Percentiles rank a stretch among this genome's conserved stretches.
Evolutionary conservation across 768 basidiomycete genomes (phyloP).

Genomic region (Suillus lakei): DNA sequence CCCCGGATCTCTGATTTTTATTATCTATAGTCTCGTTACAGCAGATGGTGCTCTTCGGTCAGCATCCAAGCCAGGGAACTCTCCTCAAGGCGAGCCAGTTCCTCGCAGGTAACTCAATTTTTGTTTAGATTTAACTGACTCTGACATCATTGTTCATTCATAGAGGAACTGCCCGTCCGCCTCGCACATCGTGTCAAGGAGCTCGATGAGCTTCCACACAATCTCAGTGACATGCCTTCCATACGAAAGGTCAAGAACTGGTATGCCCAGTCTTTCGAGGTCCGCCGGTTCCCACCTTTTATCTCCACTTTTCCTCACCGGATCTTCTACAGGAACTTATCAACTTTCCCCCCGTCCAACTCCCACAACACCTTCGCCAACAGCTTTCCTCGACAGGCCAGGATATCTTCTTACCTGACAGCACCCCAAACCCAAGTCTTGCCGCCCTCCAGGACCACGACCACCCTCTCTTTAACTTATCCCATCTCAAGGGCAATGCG

Average conservation of each 20-base stretch:
- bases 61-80: slow-evolving; percentile 94
- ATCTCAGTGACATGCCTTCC: slow-evolving; percentile 87
- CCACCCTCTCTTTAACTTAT: slow-evolving; percentile 18
- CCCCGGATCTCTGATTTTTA: neutral
- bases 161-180: slow-evolving; percentile 94
- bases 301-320: slow-evolving; percentile 12
- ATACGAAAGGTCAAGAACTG: slow-evolving; percentile 96
- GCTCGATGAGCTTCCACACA: slow-evolving; percentile 91
- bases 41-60: slow-evolving; percentile 98
- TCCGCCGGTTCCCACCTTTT: slow-evolving; percentile 44
- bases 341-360: slow-evolving; percentile 76
- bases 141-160: neutral
- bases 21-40: slow-evolving; percentile 80
- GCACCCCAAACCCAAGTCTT: slow-evolving; percentile 80
- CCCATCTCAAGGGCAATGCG: slow-evolving; percentile 34
- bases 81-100: slow-evolving; percentile 92
- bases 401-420: slow-evolving; percentile 64
- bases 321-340: slow-evolving; percentile 75
- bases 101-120: slow-evolving; percentile 64
- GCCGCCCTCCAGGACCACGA: slow-evolving; percentile 23
- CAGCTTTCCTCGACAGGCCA: slow-evolving; percentile 51
- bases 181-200: slow-evolving; percentile 96
- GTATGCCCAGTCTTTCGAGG: slow-evolving; percentile 99
- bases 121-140: neutral
- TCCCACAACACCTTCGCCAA: slow-evolving; percentile 70